Evolutionary conservation across 352 stramenopile genomes (phyloP).

Genomic region (Phytophthora fragariae): DNA sequence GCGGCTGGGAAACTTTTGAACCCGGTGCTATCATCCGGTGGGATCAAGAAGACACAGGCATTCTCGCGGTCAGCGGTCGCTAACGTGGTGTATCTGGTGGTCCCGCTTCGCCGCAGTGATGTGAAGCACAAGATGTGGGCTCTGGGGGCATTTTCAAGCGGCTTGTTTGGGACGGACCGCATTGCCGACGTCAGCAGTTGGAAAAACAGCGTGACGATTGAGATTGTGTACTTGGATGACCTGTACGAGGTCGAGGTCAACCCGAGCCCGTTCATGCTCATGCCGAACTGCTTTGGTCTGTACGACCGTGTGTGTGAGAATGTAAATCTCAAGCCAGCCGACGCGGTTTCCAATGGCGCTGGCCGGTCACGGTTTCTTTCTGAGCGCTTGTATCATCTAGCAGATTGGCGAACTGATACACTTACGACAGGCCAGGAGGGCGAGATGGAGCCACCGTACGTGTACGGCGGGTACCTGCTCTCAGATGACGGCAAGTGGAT

Average conservation of each 20-base stretch:
- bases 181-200: conserved; percentile 38
- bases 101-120: conserved; percentile 67
- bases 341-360: conserved; percentile 15
- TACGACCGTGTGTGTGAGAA: conserved; percentile 78
- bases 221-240: conserved; percentile 79
- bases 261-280: conserved; percentile 60
- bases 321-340: conserved; percentile 56
- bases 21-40: conserved; percentile 53
- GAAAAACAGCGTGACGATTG: conserved; percentile 68
- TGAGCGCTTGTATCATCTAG: conserved; percentile 73
- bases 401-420: conserved; percentile 40
- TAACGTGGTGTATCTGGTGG: conserved; percentile 78
- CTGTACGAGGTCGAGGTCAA: conserved; percentile 73
- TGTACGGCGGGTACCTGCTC: conserved; percentile 66
- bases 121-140: conserved; percentile 80
- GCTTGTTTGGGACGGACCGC: conserved; percentile 56
- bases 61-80: conserved; percentile 70
- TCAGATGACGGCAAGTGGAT: conserved; percentile 72
- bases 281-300: conserved; percentile 67
- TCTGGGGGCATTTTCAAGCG: conserved; percentile 66
- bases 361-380: conserved; percentile 53
- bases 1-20: conserved; percentile 63
- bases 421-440: conserved; percentile 9
- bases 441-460: conserved; percentile 27
- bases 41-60: conserved; percentile 65